Base-by-base conservation (phyloP, 2,329 filamentous ascomycete species). In the Monilinia polystroma region DNA sequence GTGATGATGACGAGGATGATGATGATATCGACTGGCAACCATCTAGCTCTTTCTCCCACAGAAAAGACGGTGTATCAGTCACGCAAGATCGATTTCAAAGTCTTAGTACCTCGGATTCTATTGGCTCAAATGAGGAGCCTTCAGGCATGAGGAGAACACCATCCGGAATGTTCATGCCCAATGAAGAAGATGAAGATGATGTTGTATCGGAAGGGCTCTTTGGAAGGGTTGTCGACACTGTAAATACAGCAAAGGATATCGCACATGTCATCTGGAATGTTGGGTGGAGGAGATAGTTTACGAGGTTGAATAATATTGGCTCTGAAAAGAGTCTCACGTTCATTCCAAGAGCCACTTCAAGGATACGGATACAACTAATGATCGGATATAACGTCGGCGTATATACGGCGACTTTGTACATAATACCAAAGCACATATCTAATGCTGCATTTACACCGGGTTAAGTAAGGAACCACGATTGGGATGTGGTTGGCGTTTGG, bases 131-230 rank as follows among this genome's bases (percentile, higher is more conserved):
- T n/a, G 80, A 80, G 26, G 83, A 85, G 68, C 75, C 73, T 52
- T 80, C 78, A 23, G 88, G 88, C 63, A 88, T 96, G 82, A 87
- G 89, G 69, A 85, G 93, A 72, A 96, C 92, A 26, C 83, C 87
- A 62, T 95, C 92, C 51, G 93, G 92, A 72, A 96, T 96, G 91
- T 90, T 96, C 73, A 93, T 96, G 90, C 91, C 92, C 10, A 90
- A 89, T 72, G 90, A 93, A 72, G 90, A 93, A 72, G 87, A 87
- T 68, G 90, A 92, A 70, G 81, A 84, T 63, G 83, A 85, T 78
- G 76, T 83, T 53, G 77, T 80, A 83, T 68, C 85, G 81, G 74
- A 94, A 91, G 73, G 85, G 14, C 71, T 76, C 5, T 77, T 77
- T 67, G 75, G 75, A 14, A 76, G 74, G 62, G 75, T 77, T 38